A percentile compares a stretch with the other conserved stretches of the same genome.
Evolutionary conservation across 208 protist genomes (phyloP).

Genomic region (Acanthamoeba triangularis): DNA sequence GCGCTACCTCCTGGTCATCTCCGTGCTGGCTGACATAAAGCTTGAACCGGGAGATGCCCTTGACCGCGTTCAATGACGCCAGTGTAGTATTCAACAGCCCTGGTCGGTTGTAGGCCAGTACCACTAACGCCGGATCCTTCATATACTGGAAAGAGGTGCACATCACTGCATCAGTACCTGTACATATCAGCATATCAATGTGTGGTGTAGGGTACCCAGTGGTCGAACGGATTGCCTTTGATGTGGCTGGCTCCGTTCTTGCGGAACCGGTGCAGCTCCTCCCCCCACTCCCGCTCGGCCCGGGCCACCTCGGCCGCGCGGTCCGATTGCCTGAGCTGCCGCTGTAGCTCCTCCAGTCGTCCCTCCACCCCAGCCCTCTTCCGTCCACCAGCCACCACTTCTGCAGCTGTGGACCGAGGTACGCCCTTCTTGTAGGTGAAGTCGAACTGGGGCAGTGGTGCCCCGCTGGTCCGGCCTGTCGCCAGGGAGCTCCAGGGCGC

Average conservation of each 20-base stretch:
- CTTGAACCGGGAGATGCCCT: conserved; percentile 21
- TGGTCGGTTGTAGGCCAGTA: conserved; percentile 70
- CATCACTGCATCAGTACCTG: neutral
- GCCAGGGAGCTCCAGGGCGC: neutral
- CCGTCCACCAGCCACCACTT: neutral
- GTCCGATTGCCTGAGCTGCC: neutral
- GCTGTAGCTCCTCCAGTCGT: neutral
- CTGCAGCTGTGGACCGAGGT: neutral
- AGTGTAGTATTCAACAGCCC: neutral
- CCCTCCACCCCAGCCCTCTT: neutral
- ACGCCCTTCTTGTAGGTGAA: conserved; percentile 4
- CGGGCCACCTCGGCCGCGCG: neutral
- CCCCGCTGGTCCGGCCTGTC: neutral
- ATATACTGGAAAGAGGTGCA: conserved; percentile 18
- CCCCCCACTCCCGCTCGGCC: neutral
- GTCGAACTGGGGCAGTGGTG: neutral
- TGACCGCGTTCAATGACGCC: conserved; percentile 16
- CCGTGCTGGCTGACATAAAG: conserved; percentile 73
- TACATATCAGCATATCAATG: neutral
- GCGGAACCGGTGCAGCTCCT: neutral
- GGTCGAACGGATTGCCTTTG: neutral
- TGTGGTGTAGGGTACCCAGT: no score
- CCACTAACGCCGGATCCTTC: conserved; percentile 58
- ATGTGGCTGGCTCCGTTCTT: neutral
- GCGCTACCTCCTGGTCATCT: neutral